Percentiles rank a stretch among this genome's conserved stretches.
Evolutionary conservation across 805 yeast genomes (phyloP).

Genomic region (Candida oleophila): DNA sequence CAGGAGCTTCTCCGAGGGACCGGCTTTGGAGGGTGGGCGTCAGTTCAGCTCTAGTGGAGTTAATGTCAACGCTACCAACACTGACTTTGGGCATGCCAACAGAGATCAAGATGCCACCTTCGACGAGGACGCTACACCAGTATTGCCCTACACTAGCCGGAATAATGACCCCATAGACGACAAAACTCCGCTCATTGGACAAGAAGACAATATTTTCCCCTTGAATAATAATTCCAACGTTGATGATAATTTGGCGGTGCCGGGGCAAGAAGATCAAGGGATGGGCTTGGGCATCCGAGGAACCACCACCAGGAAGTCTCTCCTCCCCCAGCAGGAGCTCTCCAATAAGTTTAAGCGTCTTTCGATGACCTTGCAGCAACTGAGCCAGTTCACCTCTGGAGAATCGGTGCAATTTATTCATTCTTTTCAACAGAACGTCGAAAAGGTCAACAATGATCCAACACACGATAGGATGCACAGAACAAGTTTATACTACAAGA

Average conservation of each 20-base stretch:
- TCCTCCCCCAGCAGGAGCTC: constrained; percentile 33
- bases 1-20: not conserved
- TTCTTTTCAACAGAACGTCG: constrained; percentile 38
- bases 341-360: constrained; percentile 36
- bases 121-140: constrained; percentile 34
- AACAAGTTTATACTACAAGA: constrained; percentile 31
- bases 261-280: not conserved
- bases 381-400: constrained; percentile 28
- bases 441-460: constrained; percentile 19
- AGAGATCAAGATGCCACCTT: too few species aligned
- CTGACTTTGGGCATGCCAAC: not conserved
- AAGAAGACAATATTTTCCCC: not conserved
- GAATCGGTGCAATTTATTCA: constrained; percentile 40
- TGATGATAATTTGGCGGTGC: not conserved
- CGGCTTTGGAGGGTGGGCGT: not conserved
- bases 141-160: constrained; percentile 14
- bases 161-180: constrained; percentile 20
- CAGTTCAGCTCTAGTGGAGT: not conserved
- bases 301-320: not conserved
- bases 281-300: not conserved
- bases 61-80: not conserved
- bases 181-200: constrained; percentile 25
- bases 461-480: constrained; percentile 13
- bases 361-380: constrained; percentile 34
- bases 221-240: not conserved